phyloP scores from a whole-genome alignment of 2,329 filamentous ascomycete species.

The Huntiella decipiens region DNA sequence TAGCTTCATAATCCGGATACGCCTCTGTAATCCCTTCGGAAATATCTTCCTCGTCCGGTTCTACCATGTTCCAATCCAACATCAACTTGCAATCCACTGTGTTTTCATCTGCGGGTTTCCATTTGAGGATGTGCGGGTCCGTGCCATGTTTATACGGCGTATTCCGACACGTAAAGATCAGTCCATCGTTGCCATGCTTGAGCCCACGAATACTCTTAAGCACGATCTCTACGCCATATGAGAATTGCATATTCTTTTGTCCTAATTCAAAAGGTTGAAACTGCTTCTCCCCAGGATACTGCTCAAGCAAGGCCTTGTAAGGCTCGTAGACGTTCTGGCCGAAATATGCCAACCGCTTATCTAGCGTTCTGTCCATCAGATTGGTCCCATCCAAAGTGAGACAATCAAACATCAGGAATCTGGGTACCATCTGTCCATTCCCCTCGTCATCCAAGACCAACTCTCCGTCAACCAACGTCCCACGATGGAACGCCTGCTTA shows the following conservation, averaged over 20 bases:
- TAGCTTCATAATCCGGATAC: conserved; percentile 60
- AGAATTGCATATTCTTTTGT: conserved; percentile 76
- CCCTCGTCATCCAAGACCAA: conserved; percentile 66
- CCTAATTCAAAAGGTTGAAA: conserved; percentile 65
- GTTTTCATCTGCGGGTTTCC: conserved; percentile 92
- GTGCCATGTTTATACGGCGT: conserved; percentile 79
- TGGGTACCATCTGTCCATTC: conserved; percentile 48
- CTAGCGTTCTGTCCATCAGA: conserved; percentile 60
- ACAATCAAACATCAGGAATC: conserved; percentile 87
- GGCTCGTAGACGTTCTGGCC: conserved; percentile 56
- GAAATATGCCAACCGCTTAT: conserved; percentile 80
- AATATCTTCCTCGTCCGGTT: conserved; percentile 48
- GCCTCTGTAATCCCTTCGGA: conserved; percentile 44
- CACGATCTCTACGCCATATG: conserved; percentile 87
- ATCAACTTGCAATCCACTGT: conserved; percentile 78
- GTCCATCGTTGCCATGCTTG: conserved; percentile 83
- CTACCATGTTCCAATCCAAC: conserved; percentile 54
- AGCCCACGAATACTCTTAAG: conserved; percentile 63
- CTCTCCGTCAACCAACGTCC: conserved; percentile 82
- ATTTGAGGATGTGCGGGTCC: conserved; percentile 86
- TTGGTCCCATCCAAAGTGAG: conserved; percentile 60
- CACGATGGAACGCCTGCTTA: conserved; percentile 49
- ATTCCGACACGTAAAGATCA: conserved; percentile 91
- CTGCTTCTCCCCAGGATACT: conserved; percentile 48
- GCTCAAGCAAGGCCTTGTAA: conserved; percentile 41